Percentiles rank a stretch among this genome's conserved stretches.
Conservation (phyloP, 805 yeast genomes). For the Kuraishia ogatae region DNA sequence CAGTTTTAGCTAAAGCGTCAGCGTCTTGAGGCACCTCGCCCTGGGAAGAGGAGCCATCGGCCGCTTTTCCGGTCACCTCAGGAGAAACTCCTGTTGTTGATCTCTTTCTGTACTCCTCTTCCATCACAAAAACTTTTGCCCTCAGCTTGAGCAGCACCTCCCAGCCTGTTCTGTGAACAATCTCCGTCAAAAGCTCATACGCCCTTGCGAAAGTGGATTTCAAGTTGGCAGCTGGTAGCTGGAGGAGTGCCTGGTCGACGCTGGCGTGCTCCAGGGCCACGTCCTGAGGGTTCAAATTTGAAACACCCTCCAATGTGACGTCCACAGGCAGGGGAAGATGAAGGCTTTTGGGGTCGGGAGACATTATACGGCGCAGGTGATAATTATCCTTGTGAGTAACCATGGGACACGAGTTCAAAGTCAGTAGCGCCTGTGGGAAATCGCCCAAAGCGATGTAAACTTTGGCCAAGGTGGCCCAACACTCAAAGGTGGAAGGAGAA, state of each 20-base stretch:
- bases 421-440: slow-evolving; percentile 62
- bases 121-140: slow-evolving; percentile 62
- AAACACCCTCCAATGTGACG: slow-evolving; percentile 61
- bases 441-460: slow-evolving; percentile 56
- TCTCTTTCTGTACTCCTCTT: slow-evolving; percentile 42
- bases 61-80: no score
- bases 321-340: slow-evolving; percentile 75
- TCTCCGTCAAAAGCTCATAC: slow-evolving; percentile 53
- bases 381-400: slow-evolving; percentile 63
- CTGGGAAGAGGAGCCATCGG: no score
- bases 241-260: slow-evolving; percentile 52
- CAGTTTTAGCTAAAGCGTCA: background rate
- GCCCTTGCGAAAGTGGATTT: slow-evolving; percentile 48
- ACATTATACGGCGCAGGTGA: slow-evolving; percentile 49
- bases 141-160: slow-evolving; percentile 51
- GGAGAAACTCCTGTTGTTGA: slow-evolving; percentile 12
- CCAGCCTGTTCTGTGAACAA: slow-evolving; percentile 69
- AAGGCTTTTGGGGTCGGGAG: slow-evolving; percentile 41
- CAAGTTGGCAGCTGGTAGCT: slow-evolving; percentile 63
- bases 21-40: no score
- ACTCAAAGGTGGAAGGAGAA: slow-evolving; percentile 65
- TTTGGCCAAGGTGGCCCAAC: slow-evolving; percentile 64
- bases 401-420: slow-evolving; percentile 79
- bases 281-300: slow-evolving; percentile 56
- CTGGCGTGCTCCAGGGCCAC: slow-evolving; percentile 57